Evolutionary conservation across 2,329 filamentous ascomycete species (phyloP).

Genomic region (Davidsoniella eucalypti): DNA sequence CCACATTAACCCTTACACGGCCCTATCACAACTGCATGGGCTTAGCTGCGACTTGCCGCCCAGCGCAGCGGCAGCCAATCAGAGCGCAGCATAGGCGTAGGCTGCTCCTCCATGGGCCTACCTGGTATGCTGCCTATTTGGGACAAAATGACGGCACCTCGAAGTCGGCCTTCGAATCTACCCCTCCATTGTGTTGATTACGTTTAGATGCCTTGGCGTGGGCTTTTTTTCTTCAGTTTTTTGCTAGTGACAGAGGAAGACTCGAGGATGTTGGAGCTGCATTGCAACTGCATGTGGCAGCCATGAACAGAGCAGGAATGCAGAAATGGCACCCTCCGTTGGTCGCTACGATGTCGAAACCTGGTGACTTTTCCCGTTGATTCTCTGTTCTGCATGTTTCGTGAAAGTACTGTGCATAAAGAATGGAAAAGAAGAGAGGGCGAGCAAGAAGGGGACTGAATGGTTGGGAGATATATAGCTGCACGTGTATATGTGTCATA

Average conservation of each 20-base stretch:
- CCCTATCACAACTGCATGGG: neutral
- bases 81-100: neutral
- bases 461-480: too few relatives aligned
- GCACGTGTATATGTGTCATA: too few relatives aligned
- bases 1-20: neutral
- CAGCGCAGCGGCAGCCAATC: neutral
- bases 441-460: too few relatives aligned
- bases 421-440: too few relatives aligned
- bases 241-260: neutral
- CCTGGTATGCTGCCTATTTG: too few relatives aligned
- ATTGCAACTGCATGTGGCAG: constrained; percentile 1
- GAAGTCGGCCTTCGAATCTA: too few relatives aligned
- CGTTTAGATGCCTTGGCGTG: too few relatives aligned
- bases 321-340: neutral
- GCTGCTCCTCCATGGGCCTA: neutral
- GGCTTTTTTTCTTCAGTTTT: too few relatives aligned
- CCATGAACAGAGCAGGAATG: neutral
- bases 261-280: neutral
- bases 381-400: too few relatives aligned
- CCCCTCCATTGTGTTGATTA: too few relatives aligned
- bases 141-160: too few relatives aligned
- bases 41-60: neutral
- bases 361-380: neutral
- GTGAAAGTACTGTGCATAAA: neutral
- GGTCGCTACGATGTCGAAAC: neutral